phyloP scores from a whole-genome alignment of 441 rosid genomes.

The Syzygium malaccense region DNA sequence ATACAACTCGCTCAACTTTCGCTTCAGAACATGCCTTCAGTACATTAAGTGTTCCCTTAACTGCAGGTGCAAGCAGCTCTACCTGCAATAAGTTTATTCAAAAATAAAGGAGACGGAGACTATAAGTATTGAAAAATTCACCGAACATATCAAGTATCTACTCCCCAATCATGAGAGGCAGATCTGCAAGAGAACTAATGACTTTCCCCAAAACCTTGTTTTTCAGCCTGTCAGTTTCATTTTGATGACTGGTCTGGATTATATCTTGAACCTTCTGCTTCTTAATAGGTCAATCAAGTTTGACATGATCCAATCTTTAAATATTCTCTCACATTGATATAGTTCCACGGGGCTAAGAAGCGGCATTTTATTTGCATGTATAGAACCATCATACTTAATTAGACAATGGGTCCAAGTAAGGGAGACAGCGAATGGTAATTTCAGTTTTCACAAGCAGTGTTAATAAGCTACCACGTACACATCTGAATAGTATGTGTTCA shows the following conservation, averaged over 20 bases:
- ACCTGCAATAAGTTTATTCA: neutral
- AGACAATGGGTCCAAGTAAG: neutral
- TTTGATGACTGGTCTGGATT: neutral
- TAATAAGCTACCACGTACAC: neutral
- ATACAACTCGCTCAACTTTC: conserved; percentile 5
- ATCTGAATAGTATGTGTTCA: neutral
- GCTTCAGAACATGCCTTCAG: conserved; percentile 3
- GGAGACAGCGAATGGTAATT: neutral
- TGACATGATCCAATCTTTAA: neutral
- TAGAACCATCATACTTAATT: neutral
- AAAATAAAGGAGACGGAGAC: neutral
- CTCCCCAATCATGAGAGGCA: neutral
- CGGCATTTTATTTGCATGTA: neutral
- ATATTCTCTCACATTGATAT: neutral
- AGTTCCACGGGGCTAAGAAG: neutral
- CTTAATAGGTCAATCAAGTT: neutral
- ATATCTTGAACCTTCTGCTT: neutral
- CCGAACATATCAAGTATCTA: neutral
- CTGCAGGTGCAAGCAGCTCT: conserved; percentile 5
- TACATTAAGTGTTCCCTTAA: conserved; percentile 4
- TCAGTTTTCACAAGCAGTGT: neutral
- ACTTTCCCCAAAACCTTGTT: neutral
- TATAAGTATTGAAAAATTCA: neutral
- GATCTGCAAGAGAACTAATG: neutral
- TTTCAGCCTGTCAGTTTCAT: neutral